Base-by-base conservation (phyloP, 805 yeast species). In the Nakazawaea molendinolei region DNA sequence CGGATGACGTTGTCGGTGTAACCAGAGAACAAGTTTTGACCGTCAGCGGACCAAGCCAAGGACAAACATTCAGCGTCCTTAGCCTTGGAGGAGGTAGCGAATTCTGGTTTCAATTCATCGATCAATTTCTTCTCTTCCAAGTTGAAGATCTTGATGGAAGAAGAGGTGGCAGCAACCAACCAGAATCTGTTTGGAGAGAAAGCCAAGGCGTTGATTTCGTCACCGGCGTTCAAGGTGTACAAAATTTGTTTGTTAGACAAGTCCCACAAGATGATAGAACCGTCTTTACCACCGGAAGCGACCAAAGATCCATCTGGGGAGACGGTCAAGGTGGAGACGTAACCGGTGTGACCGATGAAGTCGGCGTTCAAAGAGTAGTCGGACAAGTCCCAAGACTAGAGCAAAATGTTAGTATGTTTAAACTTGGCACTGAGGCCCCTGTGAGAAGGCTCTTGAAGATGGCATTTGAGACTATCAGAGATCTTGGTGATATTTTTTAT, bases 131-230 rank as follows among this genome's bases (percentile, higher is more conserved):
- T 82, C 73, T 84, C 89, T 75, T 87, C 92, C 69, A 92, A 81
- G 82, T 89, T 86, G 86, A 79, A 92, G 79, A 92, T 81, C 85
- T 89, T 90, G 78, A 92, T 86, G 63, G 96, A 92, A 53, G 95
- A 73, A 52, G 96, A 74, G 58, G 99, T 92, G 63, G 98, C 97
- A 73, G 97, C 98, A 67, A 95, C 90, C 69, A 92, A 84, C 98
- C 98, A 92, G 94, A 86, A 92, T 83, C 98, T 89, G 95, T 86
- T 86, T 74, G 99, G 98, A 68, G 97, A 90, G 95, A 92, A 92
- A 58, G 97, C 95, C 65, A 92, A 79, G 66, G 97, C 94, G 71
- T 86, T 86, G 57, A 92, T 87, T 78, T 90, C 97, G 63, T 90
- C 92, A 68, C 92, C 86, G 58, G 95, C 90, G 60, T 76, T 73